Evolutionary conservation across 176 grass and related monocot species (phyloP).

Genomic region (Oryza officinalis): DNA sequence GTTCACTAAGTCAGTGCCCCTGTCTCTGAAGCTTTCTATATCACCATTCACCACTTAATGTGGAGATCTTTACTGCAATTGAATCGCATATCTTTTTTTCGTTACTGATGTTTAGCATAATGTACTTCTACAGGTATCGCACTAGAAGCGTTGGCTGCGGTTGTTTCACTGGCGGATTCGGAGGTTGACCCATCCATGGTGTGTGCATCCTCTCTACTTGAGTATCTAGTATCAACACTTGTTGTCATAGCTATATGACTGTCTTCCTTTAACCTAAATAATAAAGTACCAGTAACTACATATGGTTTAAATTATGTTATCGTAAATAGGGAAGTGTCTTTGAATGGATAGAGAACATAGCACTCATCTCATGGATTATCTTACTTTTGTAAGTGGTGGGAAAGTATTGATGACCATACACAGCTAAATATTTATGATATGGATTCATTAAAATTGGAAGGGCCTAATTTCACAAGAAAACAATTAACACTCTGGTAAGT

Average conservation of each 20-base stretch:
- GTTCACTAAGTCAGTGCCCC: not conserved
- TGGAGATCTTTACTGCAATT: not conserved
- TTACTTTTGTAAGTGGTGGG: not conserved
- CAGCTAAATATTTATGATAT: not conserved
- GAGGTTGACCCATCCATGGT: slow-evolving; percentile 88
- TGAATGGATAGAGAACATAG: slow-evolving; percentile 4
- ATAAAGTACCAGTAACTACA: slow-evolving; percentile 1
- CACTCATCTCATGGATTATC: not conserved
- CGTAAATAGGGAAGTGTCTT: not conserved
- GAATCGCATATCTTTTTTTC: not conserved
- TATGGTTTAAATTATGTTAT: not conserved
- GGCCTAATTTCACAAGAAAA: not conserved
- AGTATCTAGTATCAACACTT: slow-evolving; percentile 5
- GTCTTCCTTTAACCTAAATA: slow-evolving; percentile 7
- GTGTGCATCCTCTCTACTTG: slow-evolving; percentile 12
- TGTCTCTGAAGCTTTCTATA: slow-evolving; percentile 2
- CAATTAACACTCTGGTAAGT: not conserved
- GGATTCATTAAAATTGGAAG: not conserved
- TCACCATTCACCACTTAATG: not conserved
- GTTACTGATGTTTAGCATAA: slow-evolving; percentile 25
- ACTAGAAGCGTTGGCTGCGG: slow-evolving; percentile 74
- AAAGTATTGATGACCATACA: not conserved
- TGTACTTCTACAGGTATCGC: slow-evolving; percentile 67
- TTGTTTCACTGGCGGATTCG: slow-evolving; percentile 71
- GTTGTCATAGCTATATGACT: not conserved